Evolutionary conservation across 2,329 filamentous ascomycete species (phyloP), one percentile per base, ranked within the genome.

Genomic region (Claviceps sorghi): DNA sequence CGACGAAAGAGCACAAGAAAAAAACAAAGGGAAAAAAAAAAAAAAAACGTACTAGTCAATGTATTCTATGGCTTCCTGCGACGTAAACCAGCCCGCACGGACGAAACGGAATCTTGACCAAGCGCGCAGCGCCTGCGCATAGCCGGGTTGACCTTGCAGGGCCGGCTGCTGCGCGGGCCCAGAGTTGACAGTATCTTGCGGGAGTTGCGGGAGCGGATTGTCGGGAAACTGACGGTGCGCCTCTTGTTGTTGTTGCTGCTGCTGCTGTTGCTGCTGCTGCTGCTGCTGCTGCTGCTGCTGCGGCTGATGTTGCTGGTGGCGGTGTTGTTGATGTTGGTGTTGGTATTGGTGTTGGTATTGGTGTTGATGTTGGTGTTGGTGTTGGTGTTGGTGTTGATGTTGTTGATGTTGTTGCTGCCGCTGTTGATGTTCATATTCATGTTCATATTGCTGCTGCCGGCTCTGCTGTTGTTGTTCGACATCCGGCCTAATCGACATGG

Each of bases 61-160:
- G 63, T 97, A 97, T 44, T 84, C 83, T 66, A 97, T 90, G 22
- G 88, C 91, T 68, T 98, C 93, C 58, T 86, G 82, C 0, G 91
- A 86, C 0, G 89, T 95, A 65, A 98, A 93, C 91, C 91, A 97
- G 10, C 93, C 93, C 9, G 89, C 89, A 51, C 89, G 83, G n/a
- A 97, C 91, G 64, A 97, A 97, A 44, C 90, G 83, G 65, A 96
- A 90, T 57, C 88, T 77, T 2, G 84, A 82, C 93, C 93, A 98
- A n/a, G 88, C 85, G 61, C 81, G 83, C 54, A 95, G 70, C 0
- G 90, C 90, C 53, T 86, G 80, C 43, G 77, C 70, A 59, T 83
- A 83, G 49, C 81, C 75, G 32, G 75, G 71, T 56, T 80, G 73
- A 49, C 69, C 58, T 56, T 72, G 66, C 56, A 72, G 60, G 53